Evolutionary conservation across 2,329 filamentous ascomycete species (phyloP).

Genomic region (Teratosphaeria destructans): DNA sequence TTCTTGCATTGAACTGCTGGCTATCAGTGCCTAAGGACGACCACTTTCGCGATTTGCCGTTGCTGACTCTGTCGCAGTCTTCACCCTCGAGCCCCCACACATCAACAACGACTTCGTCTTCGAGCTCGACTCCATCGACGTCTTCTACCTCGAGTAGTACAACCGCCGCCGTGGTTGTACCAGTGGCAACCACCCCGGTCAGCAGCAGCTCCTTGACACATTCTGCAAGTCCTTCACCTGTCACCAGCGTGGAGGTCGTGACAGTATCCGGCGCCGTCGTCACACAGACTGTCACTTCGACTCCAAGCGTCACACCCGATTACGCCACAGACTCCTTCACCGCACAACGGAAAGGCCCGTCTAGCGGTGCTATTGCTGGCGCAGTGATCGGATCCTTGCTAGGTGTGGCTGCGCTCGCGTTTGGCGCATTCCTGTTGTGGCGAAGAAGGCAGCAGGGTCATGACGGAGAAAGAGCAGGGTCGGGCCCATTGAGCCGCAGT

Average conservation of each 20-base stretch:
- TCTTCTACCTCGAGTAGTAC: constrained; percentile 8
- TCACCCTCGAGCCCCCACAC: neutral
- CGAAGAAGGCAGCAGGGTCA: constrained; percentile 23
- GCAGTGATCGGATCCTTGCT: constrained; percentile 34
- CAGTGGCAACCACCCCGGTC: constrained; percentile 5
- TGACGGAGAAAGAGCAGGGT: constrained; percentile 5
- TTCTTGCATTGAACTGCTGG: too few species aligned
- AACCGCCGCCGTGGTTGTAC: neutral
- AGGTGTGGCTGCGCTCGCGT: constrained; percentile 27
- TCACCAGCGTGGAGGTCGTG: constrained; percentile 29
- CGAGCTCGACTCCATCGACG: constrained; percentile 10
- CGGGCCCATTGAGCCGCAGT: constrained; percentile 8
- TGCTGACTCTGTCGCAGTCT: neutral
- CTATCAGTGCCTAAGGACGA: too few species aligned
- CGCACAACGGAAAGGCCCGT: constrained; percentile 18
- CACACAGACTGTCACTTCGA: constrained; percentile 35
- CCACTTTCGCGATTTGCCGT: neutral
- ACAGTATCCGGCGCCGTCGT: constrained; percentile 34
- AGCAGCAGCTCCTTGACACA: constrained; percentile 7
- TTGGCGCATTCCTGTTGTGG: constrained; percentile 30
- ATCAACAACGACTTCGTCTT: constrained; percentile 6
- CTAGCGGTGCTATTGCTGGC: constrained; percentile 36
- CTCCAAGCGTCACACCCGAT: constrained; percentile 17
- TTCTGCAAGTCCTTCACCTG: constrained; percentile 11
- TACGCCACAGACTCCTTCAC: constrained; percentile 8